Evolutionary conservation across 2,329 filamentous ascomycete species (phyloP), one percentile per base, ranked within the genome.

Genomic region (Keithomyces neogunnii): DNA sequence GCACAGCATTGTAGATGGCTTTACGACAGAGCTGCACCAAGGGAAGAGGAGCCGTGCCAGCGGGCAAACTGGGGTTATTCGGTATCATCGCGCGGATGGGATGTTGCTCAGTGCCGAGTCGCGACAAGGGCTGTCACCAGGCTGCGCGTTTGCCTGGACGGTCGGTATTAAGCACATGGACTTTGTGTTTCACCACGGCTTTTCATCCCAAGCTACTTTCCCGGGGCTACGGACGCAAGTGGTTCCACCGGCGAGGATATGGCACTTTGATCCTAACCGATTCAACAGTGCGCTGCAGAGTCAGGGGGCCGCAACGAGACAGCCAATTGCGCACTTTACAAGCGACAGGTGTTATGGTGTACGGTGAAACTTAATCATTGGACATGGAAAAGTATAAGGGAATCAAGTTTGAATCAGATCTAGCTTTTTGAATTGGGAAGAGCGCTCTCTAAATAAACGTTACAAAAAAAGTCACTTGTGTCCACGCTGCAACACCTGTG

Each of bases 351-450:
- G 45, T 51, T 49, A 19, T 3, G 49, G 47, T 44, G 31, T 46
- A n/a, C 5, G 13, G 29, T 36, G 26, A 43, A 5, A 42, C 38
- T 50, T 19, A 50, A 45, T 52, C 28, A 44, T 44, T 10, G 40
- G 40, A 31, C 40, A 44, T 54, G 43, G 52, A 50, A 51, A 52
- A 45, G 36, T 45, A 44, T 49, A 31, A 48, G 47, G 47, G 33
- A 47, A 49, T 47, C 43, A 54, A 47, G 48, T 48, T 56, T 62
- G 52, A 63, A 60, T 60, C 59, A 64, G 55, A 64, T 66, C 64
- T 66, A 66, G 56, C 51, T 31, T 60, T 63, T 66, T 63, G 55
- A 62, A 63, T 62, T 59, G 56, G 59, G 55, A 60, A 59, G 49
- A 54, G 57, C 60, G 62, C 61, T 63, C 59, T 65, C 63, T 65